These are phyloP conservation scores for Fusarium xyrophilum DNA, from an alignment of 2,329 filamentous ascomycete species.

Conservation along the genomic window DNA sequence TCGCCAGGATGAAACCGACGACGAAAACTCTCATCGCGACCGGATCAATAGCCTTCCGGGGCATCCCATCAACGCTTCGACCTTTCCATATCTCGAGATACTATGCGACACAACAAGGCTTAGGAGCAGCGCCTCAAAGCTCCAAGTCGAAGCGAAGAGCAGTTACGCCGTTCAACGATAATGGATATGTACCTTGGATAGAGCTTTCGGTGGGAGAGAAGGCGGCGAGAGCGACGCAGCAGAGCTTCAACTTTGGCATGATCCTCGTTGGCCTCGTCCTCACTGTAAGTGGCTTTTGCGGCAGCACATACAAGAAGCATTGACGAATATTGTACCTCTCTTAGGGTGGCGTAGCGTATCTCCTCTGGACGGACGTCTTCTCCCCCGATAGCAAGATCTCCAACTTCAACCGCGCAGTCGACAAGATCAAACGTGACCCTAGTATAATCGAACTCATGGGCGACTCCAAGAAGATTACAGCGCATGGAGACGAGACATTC, in stretches of 20 bases:
- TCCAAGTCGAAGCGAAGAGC: constrained; percentile 68
- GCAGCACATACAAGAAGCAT: not conserved
- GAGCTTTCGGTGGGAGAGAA: constrained; percentile 80
- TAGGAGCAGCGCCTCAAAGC: constrained; percentile 48
- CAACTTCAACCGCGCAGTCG: constrained; percentile 87
- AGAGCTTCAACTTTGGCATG: constrained; percentile 85
- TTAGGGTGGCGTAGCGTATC: constrained; percentile 77
- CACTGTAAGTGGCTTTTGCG: constrained; percentile 62
- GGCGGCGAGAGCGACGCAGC: constrained; percentile 83
- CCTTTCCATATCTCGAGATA: constrained; percentile 53
- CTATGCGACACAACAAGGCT: constrained; percentile 66
- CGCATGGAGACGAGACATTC: constrained; percentile 80
- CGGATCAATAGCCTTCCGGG: constrained; percentile 45
- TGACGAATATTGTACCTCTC: constrained; percentile 1
- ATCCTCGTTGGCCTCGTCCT: constrained; percentile 76
- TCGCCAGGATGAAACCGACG: constrained; percentile 56
- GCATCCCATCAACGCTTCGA: constrained; percentile 43
- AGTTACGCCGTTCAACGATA: constrained; percentile 86
- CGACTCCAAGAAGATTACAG: constrained; percentile 74
- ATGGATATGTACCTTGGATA: constrained; percentile 81
- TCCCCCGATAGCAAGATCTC: constrained; percentile 83
- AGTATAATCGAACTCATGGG: constrained; percentile 78
- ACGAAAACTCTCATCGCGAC: constrained; percentile 47
- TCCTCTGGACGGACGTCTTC: constrained; percentile 84
- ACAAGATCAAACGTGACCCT: constrained; percentile 75